Percentiles rank a stretch among this genome's conserved stretches.
Evolutionary conservation across 2,329 filamentous ascomycete species (phyloP).

Genomic region (Colletotrichum falcatum): DNA sequence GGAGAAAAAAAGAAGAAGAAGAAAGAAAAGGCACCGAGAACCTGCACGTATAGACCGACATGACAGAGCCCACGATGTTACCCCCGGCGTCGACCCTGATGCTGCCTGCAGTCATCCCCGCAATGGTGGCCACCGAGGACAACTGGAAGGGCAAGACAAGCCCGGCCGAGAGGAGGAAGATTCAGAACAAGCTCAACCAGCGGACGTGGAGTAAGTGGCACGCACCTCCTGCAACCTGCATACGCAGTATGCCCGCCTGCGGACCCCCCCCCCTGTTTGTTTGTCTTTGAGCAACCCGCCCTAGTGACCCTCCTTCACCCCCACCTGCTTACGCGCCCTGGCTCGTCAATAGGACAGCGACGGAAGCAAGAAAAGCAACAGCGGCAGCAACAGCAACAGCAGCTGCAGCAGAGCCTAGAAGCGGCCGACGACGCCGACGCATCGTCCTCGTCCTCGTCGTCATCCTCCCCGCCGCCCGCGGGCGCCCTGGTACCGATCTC

Average conservation of each 20-base stretch:
- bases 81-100: slow-evolving; percentile 4
- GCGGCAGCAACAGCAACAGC: no score
- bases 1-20: neutral
- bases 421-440: neutral
- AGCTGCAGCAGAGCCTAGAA: slow-evolving; percentile 19
- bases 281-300: neutral
- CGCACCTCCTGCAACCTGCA: slow-evolving; percentile 27
- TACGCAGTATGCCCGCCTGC: slow-evolving; percentile 12
- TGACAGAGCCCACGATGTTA: slow-evolving; percentile 1
- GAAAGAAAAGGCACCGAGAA: neutral
- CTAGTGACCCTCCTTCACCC: neutral
- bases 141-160: slow-evolving; percentile 52
- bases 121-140: slow-evolving; percentile 40
- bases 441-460: neutral
- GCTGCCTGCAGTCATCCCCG: slow-evolving; percentile 6
- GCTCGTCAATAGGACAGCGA: slow-evolving; percentile 18
- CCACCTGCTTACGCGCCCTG: neutral
- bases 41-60: neutral
- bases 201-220: slow-evolving; percentile 37
- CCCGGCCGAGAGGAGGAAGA: slow-evolving; percentile 42
- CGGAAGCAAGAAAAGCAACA: slow-evolving; percentile 19
- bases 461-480: no score
- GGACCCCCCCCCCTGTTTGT: neutral
- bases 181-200: slow-evolving; percentile 40
- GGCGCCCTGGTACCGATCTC: slow-evolving; percentile 1